phyloP scores from a whole-genome alignment of 805 yeast species.

The Pichia kluyveri region DNA sequence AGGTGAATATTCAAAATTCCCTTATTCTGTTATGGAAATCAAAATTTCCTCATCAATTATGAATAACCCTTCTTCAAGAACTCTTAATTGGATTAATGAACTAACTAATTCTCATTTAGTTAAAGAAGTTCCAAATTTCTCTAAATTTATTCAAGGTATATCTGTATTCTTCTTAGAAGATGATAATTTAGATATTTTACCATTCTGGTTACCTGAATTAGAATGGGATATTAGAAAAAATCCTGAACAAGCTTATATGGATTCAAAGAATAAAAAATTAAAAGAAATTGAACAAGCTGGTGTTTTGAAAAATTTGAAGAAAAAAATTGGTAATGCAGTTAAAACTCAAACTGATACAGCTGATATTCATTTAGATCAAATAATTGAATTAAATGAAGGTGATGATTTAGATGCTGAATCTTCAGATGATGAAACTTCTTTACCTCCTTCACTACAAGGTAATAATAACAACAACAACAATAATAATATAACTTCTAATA shows the following conservation, averaged over 20 bases:
- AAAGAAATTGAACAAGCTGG: slow-evolving; percentile 36
- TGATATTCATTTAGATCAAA: slow-evolving; percentile 24
- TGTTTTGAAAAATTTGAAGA: slow-evolving; percentile 30
- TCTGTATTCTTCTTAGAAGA: slow-evolving; percentile 83
- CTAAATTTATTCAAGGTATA: slow-evolving; percentile 89
- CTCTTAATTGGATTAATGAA: slow-evolving; percentile 73
- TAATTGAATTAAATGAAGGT: slow-evolving; percentile 24
- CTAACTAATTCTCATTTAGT: slow-evolving; percentile 75
- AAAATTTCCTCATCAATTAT: slow-evolving; percentile 38
- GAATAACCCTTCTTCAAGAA: slow-evolving; percentile 40
- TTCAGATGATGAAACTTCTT: slow-evolving; percentile 47
- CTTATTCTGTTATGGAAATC: slow-evolving; percentile 83
- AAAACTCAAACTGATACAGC: slow-evolving; percentile 18
- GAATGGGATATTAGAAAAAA: slow-evolving; percentile 69
- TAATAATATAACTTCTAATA: not conserved
- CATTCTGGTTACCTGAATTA: slow-evolving; percentile 91
- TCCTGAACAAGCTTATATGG: slow-evolving; percentile 72
- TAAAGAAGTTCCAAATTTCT: slow-evolving; percentile 88
- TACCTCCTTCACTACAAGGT: slow-evolving; percentile 17
- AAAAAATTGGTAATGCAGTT: slow-evolving; percentile 34
- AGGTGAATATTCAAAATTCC: slow-evolving; percentile 80
- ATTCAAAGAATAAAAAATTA: slow-evolving; percentile 45
- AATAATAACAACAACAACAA: not conserved
- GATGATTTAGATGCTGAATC: slow-evolving; percentile 36
- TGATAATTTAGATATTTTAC: slow-evolving; percentile 81